These are phyloP conservation scores for Phellopilus nigrolimitatus DNA, from an alignment of 1,284 basidiomycete genomes.

Conservation along the genomic window DNA sequence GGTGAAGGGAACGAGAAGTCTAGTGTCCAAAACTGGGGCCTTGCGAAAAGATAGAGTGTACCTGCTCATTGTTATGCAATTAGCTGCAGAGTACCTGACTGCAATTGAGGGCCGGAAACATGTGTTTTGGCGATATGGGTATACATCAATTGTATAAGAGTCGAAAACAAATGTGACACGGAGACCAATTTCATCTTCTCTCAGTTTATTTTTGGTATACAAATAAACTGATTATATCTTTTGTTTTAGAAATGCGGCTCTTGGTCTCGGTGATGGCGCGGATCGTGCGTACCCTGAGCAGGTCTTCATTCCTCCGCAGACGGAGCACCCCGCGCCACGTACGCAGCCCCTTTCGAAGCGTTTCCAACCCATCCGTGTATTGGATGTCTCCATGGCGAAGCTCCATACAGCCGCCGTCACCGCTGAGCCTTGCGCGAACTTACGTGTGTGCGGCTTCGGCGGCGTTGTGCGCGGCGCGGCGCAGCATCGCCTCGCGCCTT, in stretches of 20 bases:
- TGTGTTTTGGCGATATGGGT: too few species aligned
- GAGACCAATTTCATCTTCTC: too few species aligned
- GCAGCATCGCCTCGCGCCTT: slow-evolving; percentile 51
- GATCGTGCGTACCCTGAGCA: slow-evolving; percentile 82
- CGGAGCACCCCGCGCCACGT: slow-evolving; percentile 20
- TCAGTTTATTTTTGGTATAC: too few species aligned
- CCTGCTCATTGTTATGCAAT: too few species aligned
- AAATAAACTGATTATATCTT: neutral
- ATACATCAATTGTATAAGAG: too few species aligned
- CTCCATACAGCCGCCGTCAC: slow-evolving; percentile 84
- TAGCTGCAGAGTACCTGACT: too few species aligned
- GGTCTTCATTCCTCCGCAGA: slow-evolving; percentile 43
- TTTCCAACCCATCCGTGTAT: slow-evolving; percentile 59
- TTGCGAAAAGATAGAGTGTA: too few species aligned
- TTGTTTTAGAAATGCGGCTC: slow-evolving; percentile 67
- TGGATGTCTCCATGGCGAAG: slow-evolving; percentile 74
- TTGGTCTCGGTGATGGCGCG: slow-evolving; percentile 79
- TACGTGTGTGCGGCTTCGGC: slow-evolving; percentile 84
- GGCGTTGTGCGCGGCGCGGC: slow-evolving; percentile 74
- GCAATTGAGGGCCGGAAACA: too few species aligned
- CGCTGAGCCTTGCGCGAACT: slow-evolving; percentile 65
- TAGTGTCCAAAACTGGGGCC: too few species aligned
- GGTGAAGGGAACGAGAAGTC: too few species aligned
- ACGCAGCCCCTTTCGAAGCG: slow-evolving; percentile 33
- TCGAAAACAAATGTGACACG: too few species aligned